Conservation (phyloP, 1,284 basidiomycete species). For the Peniophora sp. region DNA sequence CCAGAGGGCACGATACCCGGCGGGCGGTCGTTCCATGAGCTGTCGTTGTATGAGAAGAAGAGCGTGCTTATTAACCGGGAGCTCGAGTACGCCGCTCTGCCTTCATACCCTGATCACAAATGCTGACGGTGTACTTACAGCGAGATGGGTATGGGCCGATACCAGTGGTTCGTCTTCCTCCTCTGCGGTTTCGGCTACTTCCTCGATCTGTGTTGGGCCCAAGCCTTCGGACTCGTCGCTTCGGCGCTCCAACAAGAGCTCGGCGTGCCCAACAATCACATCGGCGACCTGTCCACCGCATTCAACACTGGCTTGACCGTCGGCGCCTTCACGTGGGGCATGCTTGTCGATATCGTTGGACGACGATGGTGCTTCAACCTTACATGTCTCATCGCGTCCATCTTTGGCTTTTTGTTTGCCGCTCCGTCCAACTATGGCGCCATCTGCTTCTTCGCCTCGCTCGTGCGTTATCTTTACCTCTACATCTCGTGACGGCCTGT, state of each 20-base stretch:
- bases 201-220: conserved; percentile 10
- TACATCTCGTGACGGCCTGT: no score
- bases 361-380: conserved; percentile 13
- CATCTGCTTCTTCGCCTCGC: conserved; percentile 7
- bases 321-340: conserved; percentile 11
- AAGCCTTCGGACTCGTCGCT: conserved; percentile 8
- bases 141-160: conserved; percentile 9
- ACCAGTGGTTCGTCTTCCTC: conserved; percentile 12
- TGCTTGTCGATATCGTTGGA: conserved; percentile 11
- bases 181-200: conserved; percentile 10
- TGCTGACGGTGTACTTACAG: no score
- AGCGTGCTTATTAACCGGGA: no score
- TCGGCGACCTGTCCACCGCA: conserved; percentile 1
- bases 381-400: conserved; percentile 8
- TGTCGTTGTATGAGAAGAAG: no score
- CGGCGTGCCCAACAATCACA: conserved; percentile 4
- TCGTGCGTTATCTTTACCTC: conserved; percentile 1
- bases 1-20: no score
- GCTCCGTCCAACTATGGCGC: conserved; percentile 4
- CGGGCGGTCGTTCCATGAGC: no score
- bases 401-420: conserved; percentile 9
- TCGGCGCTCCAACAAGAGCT: conserved; percentile 9
- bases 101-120: no score
- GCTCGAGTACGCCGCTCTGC: no score
- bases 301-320: conserved; percentile 11